These are phyloP conservation scores for Sphaerulina populicola DNA, from an alignment of 2,329 filamentous ascomycete genomes.

Conservation along the genomic window DNA sequence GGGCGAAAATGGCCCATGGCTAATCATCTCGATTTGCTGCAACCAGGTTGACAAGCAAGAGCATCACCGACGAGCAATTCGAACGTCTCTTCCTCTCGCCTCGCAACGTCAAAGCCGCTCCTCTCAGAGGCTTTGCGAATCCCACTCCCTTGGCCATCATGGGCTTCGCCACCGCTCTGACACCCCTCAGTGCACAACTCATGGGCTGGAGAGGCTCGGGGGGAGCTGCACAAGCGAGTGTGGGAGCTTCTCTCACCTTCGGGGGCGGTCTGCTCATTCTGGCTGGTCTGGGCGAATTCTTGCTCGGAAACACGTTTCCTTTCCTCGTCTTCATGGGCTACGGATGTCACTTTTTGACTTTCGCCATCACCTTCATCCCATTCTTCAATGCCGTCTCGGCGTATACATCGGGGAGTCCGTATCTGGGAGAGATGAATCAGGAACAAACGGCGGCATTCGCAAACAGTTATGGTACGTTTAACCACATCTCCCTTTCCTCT, in stretches of 20 bases:
- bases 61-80: constrained; percentile 24
- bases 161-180: constrained; percentile 19
- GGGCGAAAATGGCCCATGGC: too few relatives aligned
- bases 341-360: constrained; percentile 20
- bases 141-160: constrained; percentile 22
- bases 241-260: constrained; percentile 28
- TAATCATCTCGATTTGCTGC: background rate
- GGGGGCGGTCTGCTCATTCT: constrained; percentile 32
- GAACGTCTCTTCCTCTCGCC: constrained; percentile 22
- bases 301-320: constrained; percentile 32
- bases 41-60: constrained; percentile 15
- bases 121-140: constrained; percentile 19
- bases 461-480: constrained; percentile 15
- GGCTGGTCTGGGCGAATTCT: constrained; percentile 31
- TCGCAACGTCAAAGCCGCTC: constrained; percentile 11
- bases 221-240: constrained; percentile 9
- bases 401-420: constrained; percentile 17
- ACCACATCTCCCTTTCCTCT: too few relatives aligned
- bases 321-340: constrained; percentile 25
- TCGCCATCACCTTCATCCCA: constrained; percentile 18
- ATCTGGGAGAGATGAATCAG: constrained; percentile 14
- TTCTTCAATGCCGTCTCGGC: constrained; percentile 18
- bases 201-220: constrained; percentile 17
- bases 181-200: constrained; percentile 16
- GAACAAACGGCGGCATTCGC: constrained; percentile 15